These are phyloP conservation scores for Tulasnella sp. DNA, from an alignment of 768 basidiomycete species.

Conservation along the genomic window DNA sequence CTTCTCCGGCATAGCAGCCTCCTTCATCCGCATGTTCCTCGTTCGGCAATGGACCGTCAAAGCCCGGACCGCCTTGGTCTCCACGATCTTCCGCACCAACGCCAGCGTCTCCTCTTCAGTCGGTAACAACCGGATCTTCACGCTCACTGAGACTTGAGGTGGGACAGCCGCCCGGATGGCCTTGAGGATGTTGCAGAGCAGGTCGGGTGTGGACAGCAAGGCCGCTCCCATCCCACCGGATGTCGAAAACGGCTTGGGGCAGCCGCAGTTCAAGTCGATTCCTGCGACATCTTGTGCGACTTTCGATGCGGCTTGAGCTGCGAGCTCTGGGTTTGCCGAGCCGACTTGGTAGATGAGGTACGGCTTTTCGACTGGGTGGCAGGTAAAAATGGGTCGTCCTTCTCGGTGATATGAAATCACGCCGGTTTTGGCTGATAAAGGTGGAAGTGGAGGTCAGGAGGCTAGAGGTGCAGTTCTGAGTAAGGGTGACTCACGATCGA, in stretches of 20 bases:
- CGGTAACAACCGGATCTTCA: slow-evolving; percentile 87
- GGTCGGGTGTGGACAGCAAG: slow-evolving; percentile 83
- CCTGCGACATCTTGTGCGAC: slow-evolving; percentile 89
- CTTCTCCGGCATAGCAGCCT: slow-evolving; percentile 72
- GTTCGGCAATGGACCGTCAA: slow-evolving; percentile 96
- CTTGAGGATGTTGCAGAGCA: slow-evolving; percentile 81
- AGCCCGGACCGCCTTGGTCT: slow-evolving; percentile 73
- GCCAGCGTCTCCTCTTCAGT: slow-evolving; percentile 82
- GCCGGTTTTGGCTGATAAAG: slow-evolving; percentile 64
- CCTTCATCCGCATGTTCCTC: slow-evolving; percentile 79
- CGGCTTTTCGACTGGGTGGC: slow-evolving; percentile 91
- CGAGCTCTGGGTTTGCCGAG: slow-evolving; percentile 80
- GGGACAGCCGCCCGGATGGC: slow-evolving; percentile 70
- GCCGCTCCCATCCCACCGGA: slow-evolving; percentile 96
- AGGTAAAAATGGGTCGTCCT: slow-evolving; percentile 80
- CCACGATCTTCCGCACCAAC: slow-evolving; percentile 82
- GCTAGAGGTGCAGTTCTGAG: background rate
- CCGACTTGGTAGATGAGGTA: slow-evolving; percentile 96
- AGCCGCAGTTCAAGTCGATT: slow-evolving; percentile 96
- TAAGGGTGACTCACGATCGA: slow-evolving; percentile 65
- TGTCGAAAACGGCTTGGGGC: slow-evolving; percentile 93
- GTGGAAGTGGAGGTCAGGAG: background rate
- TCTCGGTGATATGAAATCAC: slow-evolving; percentile 77
- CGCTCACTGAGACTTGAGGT: slow-evolving; percentile 78
- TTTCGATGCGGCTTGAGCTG: slow-evolving; percentile 83